phyloP scores from a whole-genome alignment of 2,329 filamentous ascomycete genomes.

The Fusarium sulawesiense region DNA sequence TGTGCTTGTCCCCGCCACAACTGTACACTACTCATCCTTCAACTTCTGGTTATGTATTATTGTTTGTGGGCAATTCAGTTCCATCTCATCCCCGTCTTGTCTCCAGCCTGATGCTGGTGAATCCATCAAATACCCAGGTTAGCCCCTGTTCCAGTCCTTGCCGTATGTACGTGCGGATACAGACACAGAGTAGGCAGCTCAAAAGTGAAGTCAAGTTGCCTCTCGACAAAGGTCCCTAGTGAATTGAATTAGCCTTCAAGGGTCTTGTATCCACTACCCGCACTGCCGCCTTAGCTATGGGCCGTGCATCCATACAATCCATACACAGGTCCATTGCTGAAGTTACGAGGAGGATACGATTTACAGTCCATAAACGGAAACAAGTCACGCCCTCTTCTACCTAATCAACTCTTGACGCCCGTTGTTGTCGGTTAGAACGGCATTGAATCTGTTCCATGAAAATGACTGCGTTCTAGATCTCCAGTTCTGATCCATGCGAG shows the following conservation, averaged over 20 bases:
- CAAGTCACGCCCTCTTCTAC: constrained; percentile 23
- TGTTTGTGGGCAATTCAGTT: not conserved
- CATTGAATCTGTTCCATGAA: not conserved
- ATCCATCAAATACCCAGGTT: not conserved
- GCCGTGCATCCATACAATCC: constrained; percentile 9
- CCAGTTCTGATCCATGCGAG: not conserved
- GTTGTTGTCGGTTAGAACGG: constrained; percentile 9
- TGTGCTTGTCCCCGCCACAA: constrained; percentile 3
- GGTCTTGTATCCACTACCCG: constrained; percentile 25
- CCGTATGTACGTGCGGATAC: not conserved
- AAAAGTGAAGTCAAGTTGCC: not conserved
- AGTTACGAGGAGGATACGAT: constrained; percentile 16
- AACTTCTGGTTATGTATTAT: not conserved
- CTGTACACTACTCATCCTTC: constrained; percentile 4
- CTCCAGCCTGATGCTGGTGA: constrained; percentile 4
- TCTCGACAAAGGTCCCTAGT: constrained; percentile 19
- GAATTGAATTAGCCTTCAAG: constrained; percentile 1
- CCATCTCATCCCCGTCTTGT: constrained; percentile 20
- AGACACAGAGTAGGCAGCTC: not conserved
- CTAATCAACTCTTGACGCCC: constrained; percentile 2
- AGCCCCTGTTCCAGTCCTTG: constrained; percentile 4
- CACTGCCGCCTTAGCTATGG: constrained; percentile 6
- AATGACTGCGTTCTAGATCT: constrained; percentile 11
- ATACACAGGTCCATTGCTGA: not conserved
- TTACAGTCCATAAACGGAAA: constrained; percentile 19